Conservation (phyloP, 805 yeast species). For the Metschnikowia lunata region DNA sequence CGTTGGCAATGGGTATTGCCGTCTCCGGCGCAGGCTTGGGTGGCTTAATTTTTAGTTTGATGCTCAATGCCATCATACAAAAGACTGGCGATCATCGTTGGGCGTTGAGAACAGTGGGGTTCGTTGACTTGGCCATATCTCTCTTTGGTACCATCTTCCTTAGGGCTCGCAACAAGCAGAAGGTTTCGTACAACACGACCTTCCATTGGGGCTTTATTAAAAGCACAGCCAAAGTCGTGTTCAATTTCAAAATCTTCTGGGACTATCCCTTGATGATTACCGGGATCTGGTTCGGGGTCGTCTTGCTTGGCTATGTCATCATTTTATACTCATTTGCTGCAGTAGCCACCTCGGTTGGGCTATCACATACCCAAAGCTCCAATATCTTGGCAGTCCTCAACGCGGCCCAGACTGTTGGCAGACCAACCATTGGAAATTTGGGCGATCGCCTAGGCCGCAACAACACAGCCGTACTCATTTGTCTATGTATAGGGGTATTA, state of each 20-base stretch:
- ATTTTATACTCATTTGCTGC: constrained; percentile 36
- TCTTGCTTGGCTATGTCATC: constrained; percentile 35
- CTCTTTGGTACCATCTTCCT: constrained; percentile 39
- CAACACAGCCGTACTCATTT: constrained; percentile 27
- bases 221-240: constrained; percentile 29
- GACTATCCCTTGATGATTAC: constrained; percentile 21
- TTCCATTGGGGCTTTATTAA: constrained; percentile 17
- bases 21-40: constrained; percentile 50
- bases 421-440: constrained; percentile 44
- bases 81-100: constrained; percentile 40
- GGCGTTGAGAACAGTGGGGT: constrained; percentile 41
- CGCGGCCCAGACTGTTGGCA: constrained; percentile 45
- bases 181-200: constrained; percentile 22
- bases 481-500: constrained; percentile 23
- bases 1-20: constrained; percentile 48
- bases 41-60: constrained; percentile 45
- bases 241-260: constrained; percentile 28
- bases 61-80: constrained; percentile 36
- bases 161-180: constrained; percentile 39
- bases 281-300: constrained; percentile 34
- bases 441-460: constrained; percentile 48
- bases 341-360: constrained; percentile 43
- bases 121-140: constrained; percentile 29
- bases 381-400: constrained; percentile 34
- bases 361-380: constrained; percentile 29